These are phyloP conservation scores for Cytospora leucostoma DNA, from an alignment of 2,329 filamentous ascomycete species.

Conservation along the genomic window DNA sequence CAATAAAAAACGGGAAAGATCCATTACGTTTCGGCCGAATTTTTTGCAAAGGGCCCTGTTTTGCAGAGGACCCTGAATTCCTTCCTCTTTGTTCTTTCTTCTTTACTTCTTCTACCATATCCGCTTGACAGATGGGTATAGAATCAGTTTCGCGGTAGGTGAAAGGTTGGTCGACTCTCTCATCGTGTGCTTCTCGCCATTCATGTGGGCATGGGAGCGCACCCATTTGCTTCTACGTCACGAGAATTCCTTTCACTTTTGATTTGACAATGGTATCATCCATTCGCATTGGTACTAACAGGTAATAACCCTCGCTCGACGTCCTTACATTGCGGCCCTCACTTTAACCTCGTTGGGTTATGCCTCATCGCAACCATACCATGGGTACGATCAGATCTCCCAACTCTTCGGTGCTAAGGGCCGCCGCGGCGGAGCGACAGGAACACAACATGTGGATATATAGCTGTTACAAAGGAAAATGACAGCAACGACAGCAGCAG, in stretches of 20 bases:
- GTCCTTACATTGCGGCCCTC: conserved; percentile 57
- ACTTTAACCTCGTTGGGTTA: conserved; percentile 72
- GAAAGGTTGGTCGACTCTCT: background rate
- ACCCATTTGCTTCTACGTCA: background rate
- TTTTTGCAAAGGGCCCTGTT: conserved; percentile 19
- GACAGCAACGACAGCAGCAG: conserved; percentile 11
- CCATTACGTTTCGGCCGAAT: conserved; percentile 17
- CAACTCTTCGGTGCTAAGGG: conserved; percentile 71
- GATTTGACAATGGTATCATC: conserved; percentile 35
- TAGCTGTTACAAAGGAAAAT: conserved; percentile 54
- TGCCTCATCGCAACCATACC: conserved; percentile 31
- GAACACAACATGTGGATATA: conserved; percentile 49
- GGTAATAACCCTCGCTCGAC: conserved; percentile 59
- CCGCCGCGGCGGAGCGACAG: conserved; percentile 63
- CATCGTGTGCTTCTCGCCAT: background rate
- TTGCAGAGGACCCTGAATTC: conserved; percentile 5
- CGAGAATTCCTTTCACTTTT: conserved; percentile 15
- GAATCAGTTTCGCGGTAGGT: background rate
- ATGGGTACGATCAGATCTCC: conserved; percentile 38
- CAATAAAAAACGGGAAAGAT: conserved; percentile 26
- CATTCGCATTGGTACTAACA: conserved; percentile 35
- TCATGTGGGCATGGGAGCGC: background rate
- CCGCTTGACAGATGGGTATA: too few species aligned
- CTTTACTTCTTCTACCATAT: background rate
- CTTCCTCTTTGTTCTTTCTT: background rate